A percentile compares a stretch with the other conserved stretches of the same genome.
Evolutionary conservation across 495 filamentous ascomycete genomes (phyloP).

Genomic region (Bacidia rubella): DNA sequence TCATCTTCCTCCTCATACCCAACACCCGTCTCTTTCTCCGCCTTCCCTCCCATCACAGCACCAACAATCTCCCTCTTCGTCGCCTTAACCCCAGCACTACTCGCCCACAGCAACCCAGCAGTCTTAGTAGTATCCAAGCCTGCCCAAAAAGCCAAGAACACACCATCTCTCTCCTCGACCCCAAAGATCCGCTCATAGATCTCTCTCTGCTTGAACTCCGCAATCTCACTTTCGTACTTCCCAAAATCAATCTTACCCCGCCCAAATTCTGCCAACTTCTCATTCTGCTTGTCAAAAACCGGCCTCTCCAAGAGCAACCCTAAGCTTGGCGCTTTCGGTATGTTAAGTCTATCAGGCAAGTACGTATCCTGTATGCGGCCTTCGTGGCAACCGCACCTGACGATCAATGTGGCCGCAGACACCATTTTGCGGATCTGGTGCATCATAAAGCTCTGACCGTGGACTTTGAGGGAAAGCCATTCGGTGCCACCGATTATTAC

Average conservation of each 20-base stretch:
- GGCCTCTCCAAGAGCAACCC: conserved; percentile 82
- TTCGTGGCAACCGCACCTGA: conserved; percentile 62
- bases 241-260: conserved; percentile 63
- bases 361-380: conserved; percentile 57
- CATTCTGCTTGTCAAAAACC: conserved; percentile 78
- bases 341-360: conserved; percentile 50
- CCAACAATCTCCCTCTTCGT: conserved; percentile 5
- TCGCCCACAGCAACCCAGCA: conserved; percentile 13
- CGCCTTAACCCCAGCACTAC: conserved; percentile 12
- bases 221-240: conserved; percentile 61
- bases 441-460: conserved; percentile 99
- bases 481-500: conserved; percentile 80
- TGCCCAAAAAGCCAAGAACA: conserved; percentile 20
- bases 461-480: conserved; percentile 90
- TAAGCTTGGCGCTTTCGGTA: conserved; percentile 85
- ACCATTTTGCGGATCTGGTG: conserved; percentile 99
- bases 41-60: not conserved
- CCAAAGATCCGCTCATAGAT: conserved; percentile 88
- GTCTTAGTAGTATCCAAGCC: conserved; percentile 12
- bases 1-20: conserved; percentile 11
- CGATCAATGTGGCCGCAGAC: conserved; percentile 71
- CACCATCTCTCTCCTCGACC: conserved; percentile 65
- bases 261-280: conserved; percentile 38
- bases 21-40: not conserved
- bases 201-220: conserved; percentile 79